Conservation (phyloP, 2,329 filamentous ascomycete species). For the Trichoderma semiorbis region DNA sequence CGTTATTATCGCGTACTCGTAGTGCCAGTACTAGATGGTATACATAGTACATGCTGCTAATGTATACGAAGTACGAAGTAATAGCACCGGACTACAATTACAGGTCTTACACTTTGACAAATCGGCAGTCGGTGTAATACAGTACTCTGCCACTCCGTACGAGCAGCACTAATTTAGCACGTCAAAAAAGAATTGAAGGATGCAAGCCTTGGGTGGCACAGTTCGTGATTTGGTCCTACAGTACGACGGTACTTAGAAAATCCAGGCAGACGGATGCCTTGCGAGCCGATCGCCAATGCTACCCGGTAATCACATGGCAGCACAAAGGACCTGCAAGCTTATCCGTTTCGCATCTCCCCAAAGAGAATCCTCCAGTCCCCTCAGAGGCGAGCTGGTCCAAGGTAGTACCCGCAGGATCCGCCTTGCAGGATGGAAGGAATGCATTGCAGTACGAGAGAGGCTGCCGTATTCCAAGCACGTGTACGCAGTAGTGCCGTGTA, state of each 20-base stretch:
- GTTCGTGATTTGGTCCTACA: neutral
- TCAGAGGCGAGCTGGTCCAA: neutral
- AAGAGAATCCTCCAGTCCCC: neutral
- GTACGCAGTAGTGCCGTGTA: neutral
- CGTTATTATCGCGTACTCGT: neutral
- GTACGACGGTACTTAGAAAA: neutral
- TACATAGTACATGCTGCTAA: neutral
- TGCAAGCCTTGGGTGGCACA: neutral
- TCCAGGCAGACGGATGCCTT: neutral
- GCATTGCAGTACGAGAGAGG: neutral
- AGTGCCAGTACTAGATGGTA: neutral
- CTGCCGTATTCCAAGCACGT: constrained; percentile 9
- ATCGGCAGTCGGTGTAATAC: constrained; percentile 2
- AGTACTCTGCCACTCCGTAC: neutral
- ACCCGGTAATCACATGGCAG: neutral
- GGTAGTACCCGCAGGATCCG: constrained; percentile 4
- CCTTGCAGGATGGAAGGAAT: constrained; percentile 8
- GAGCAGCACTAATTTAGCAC: neutral
- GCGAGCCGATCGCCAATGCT: neutral
- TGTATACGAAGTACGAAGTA: neutral
- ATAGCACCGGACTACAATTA: neutral
- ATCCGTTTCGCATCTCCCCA: neutral
- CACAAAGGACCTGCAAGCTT: neutral
- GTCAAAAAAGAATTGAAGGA: neutral
- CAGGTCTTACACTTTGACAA: constrained; percentile 6